Conservation (phyloP, 345 rosid genomes). For the Durio zibethinus region DNA sequence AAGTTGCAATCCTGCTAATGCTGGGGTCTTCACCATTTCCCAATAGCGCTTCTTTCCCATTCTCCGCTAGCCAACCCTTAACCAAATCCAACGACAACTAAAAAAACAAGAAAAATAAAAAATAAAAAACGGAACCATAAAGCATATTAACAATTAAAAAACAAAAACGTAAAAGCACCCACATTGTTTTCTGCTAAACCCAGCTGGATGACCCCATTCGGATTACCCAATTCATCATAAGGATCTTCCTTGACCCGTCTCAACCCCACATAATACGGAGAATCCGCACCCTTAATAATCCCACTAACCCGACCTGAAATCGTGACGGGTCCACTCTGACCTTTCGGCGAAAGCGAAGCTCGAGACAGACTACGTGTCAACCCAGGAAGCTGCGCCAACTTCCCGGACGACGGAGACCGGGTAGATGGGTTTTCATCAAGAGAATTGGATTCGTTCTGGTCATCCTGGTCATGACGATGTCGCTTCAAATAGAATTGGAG, state of each 20-base stretch:
- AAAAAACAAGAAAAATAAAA: constrained; percentile 4
- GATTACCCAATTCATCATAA: constrained; percentile 57
- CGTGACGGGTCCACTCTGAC: constrained; percentile 51
- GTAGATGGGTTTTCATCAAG: constrained; percentile 25
- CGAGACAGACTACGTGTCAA: constrained; percentile 64
- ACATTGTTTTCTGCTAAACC: constrained; percentile 72
- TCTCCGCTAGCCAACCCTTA: constrained; percentile 52
- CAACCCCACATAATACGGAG: constrained; percentile 49
- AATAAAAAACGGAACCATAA: not conserved
- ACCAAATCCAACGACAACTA: constrained; percentile 59
- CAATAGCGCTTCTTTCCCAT: constrained; percentile 46
- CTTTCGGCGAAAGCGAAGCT: constrained; percentile 61
- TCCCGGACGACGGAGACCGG: constrained; percentile 46
- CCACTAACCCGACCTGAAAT: constrained; percentile 51
- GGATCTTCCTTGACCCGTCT: constrained; percentile 63
- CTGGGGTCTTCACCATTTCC: constrained; percentile 40
- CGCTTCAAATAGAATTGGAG: constrained; percentile 79
- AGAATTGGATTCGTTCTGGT: constrained; percentile 28
- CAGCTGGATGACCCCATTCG: constrained; percentile 75
- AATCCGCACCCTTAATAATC: constrained; percentile 50
- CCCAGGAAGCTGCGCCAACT: constrained; percentile 51
- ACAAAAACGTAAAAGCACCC: not conserved
- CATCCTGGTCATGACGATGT: constrained; percentile 44
- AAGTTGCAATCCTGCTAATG: constrained; percentile 60
- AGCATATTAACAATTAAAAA: not conserved